A percentile compares a stretch with the other conserved stretches of the same genome.
Evolutionary conservation across 768 basidiomycete genomes (phyloP).

Genomic region (Cyclocybe aegerita): DNA sequence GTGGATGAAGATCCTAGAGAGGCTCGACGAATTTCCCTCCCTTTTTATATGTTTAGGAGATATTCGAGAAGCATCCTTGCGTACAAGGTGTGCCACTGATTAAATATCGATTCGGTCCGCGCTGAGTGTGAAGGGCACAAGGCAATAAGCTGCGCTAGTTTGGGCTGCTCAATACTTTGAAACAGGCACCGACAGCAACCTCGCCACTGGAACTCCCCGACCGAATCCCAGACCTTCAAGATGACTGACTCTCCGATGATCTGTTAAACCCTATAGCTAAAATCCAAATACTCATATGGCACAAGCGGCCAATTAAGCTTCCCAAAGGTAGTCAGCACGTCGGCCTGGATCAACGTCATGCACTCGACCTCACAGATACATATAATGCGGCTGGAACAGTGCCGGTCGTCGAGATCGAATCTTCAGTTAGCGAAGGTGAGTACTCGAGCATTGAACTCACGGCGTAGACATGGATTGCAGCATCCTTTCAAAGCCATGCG

Average conservation of each 20-base stretch:
- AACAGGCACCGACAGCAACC: slow-evolving; percentile 16
- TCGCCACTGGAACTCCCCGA: slow-evolving; percentile 15
- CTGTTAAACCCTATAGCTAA: slow-evolving; percentile 26
- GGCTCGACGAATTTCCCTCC: neutral
- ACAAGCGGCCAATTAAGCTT: slow-evolving; percentile 23
- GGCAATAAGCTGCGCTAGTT: slow-evolving; percentile 9
- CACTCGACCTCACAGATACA: slow-evolving; percentile 2
- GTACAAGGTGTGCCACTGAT: slow-evolving; percentile 19
- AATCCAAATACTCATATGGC: slow-evolving; percentile 22
- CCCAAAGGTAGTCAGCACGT: slow-evolving; percentile 7
- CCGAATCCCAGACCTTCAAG: slow-evolving; percentile 4
- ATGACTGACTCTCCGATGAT: slow-evolving; percentile 17
- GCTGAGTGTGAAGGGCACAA: slow-evolving; percentile 11
- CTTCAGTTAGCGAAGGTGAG: too few species aligned
- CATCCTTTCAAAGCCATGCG: slow-evolving; percentile 1
- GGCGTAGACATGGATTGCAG: too few species aligned
- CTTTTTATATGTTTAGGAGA: slow-evolving; percentile 23
- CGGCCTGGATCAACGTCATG: slow-evolving; percentile 1
- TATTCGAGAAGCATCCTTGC: slow-evolving; percentile 16
- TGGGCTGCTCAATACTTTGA: slow-evolving; percentile 10
- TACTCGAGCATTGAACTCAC: too few species aligned
- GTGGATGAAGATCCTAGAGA: slow-evolving; percentile 1
- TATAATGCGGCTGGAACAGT: neutral
- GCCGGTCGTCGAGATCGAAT: neutral
- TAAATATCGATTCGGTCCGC: slow-evolving; percentile 19